These are phyloP conservation scores for Rhizophlyctis rosea DNA, from an alignment of 192 early-diverging fungal species.

Conservation along the genomic window DNA sequence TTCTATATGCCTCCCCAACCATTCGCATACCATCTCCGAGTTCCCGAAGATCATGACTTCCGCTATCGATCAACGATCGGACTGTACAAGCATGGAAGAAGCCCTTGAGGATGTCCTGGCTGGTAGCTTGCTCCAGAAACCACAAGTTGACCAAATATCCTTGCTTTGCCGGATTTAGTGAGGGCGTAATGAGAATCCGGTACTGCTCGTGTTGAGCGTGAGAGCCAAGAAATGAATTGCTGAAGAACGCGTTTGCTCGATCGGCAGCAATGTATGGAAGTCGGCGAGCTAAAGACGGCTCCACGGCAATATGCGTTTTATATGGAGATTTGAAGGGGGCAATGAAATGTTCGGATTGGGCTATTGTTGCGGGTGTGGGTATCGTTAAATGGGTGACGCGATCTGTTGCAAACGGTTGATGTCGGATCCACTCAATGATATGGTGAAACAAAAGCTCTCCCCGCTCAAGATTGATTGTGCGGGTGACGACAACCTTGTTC, in stretches of 20 bases:
- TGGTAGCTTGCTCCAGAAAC: conserved; percentile 50
- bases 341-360: conserved; percentile 14
- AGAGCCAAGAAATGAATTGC: background rate
- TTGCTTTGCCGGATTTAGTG: conserved; percentile 17
- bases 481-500: conserved; percentile 59
- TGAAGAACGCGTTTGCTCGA: background rate
- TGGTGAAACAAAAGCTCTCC: conserved; percentile 33
- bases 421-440: background rate
- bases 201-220: background rate
- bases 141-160: conserved; percentile 45
- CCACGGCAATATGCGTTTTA: conserved; percentile 2
- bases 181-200: background rate
- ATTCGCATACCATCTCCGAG: conserved; percentile 13
- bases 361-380: conserved; percentile 16
- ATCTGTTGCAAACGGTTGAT: background rate
- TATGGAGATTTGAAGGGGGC: conserved; percentile 1
- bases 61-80: conserved; percentile 30
- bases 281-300: conserved; percentile 12
- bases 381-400: too few relatives aligned
- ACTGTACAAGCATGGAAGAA: conserved; percentile 62
- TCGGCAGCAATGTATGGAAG: background rate
- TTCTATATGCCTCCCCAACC: conserved; percentile 30
- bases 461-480: conserved; percentile 57
- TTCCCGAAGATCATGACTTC: background rate
- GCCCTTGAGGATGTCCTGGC: conserved; percentile 54